Evolutionary conservation across 352 stramenopile genomes (phyloP).

Genomic region (Globisporangium paddicum): DNA sequence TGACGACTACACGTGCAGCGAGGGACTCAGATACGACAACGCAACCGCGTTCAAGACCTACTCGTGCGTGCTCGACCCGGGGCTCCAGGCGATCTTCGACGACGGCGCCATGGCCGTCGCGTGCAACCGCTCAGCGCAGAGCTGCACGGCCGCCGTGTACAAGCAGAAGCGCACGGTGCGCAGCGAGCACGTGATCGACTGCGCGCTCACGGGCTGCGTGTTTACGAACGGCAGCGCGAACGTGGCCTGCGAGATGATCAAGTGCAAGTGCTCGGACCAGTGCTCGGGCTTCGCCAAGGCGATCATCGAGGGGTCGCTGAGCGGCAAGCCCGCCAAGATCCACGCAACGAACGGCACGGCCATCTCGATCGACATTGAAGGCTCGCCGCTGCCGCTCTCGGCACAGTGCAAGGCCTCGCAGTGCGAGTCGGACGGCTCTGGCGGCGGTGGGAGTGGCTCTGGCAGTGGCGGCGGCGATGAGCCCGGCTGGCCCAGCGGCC

Average conservation of each 20-base stretch:
- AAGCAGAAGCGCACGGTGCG: conserved; percentile 41
- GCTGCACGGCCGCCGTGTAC: conserved; percentile 66
- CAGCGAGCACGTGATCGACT: conserved; percentile 68
- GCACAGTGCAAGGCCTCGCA: conserved; percentile 60
- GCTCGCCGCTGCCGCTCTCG: conserved; percentile 57
- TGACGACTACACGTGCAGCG: conserved; percentile 34
- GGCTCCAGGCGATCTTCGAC: conserved; percentile 57
- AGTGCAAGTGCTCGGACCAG: conserved; percentile 56
- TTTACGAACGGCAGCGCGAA: conserved; percentile 40
- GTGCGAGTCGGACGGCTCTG: conserved; percentile 39
- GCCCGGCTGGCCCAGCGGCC: conserved; percentile 16
- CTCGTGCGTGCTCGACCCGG: conserved; percentile 40
- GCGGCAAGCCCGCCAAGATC: conserved; percentile 61
- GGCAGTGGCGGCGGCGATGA: conserved; percentile 17
- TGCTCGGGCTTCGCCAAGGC: conserved; percentile 62
- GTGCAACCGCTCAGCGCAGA: conserved; percentile 46
- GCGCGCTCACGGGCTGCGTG: conserved; percentile 42
- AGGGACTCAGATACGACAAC: conserved; percentile 46
- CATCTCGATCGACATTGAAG: conserved; percentile 64
- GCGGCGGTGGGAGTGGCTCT: conserved; percentile 23
- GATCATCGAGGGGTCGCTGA: conserved; percentile 59
- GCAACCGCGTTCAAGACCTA: conserved; percentile 60
- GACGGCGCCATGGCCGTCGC: conserved; percentile 59
- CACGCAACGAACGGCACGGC: conserved; percentile 35
- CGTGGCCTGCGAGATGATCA: conserved; percentile 40